phyloP scores from a whole-genome alignment of 495 filamentous ascomycete species.

The Aspergillus panamensis region DNA sequence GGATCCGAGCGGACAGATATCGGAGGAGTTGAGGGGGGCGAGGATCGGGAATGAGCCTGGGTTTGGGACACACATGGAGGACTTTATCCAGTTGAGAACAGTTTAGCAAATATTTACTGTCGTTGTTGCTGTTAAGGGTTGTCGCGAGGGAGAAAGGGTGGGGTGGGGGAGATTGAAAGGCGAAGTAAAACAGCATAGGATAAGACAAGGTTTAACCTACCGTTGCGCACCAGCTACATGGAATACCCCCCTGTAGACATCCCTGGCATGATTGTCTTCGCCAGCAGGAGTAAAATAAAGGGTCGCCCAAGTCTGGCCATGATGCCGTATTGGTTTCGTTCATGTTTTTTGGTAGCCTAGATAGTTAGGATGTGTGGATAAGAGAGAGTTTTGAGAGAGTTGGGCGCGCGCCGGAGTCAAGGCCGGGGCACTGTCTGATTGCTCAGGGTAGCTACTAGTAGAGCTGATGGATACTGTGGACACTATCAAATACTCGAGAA shows the following conservation, averaged over 20 bases:
- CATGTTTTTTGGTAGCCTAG: background rate
- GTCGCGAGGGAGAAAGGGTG: no score
- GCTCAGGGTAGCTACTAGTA: no score
- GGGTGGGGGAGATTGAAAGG: no score
- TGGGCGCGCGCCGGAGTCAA: background rate
- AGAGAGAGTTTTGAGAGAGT: background rate
- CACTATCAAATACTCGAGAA: no score
- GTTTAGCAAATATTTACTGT: background rate
- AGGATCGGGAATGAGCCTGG: slow-evolving; percentile 40
- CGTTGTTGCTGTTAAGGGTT: no score
- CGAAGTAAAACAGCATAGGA: background rate
- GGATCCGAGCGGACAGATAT: slow-evolving; percentile 47
- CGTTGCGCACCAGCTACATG: slow-evolving; percentile 55
- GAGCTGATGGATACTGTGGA: no score
- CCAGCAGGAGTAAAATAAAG: slow-evolving; percentile 44
- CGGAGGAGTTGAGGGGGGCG: slow-evolving; percentile 38
- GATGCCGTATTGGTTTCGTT: background rate
- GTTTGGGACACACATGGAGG: slow-evolving; percentile 50
- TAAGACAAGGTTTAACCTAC: slow-evolving; percentile 30
- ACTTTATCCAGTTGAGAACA: slow-evolving; percentile 27
- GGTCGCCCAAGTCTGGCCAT: slow-evolving; percentile 17
- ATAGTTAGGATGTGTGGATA: no score
- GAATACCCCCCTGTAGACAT: slow-evolving; percentile 36
- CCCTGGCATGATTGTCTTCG: slow-evolving; percentile 43
- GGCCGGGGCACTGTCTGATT: no score